Evolutionary conservation across 2,329 filamentous ascomycete species (phyloP), one percentile per base, ranked within the genome.

Genomic region (Huntiella moniliformis): DNA sequence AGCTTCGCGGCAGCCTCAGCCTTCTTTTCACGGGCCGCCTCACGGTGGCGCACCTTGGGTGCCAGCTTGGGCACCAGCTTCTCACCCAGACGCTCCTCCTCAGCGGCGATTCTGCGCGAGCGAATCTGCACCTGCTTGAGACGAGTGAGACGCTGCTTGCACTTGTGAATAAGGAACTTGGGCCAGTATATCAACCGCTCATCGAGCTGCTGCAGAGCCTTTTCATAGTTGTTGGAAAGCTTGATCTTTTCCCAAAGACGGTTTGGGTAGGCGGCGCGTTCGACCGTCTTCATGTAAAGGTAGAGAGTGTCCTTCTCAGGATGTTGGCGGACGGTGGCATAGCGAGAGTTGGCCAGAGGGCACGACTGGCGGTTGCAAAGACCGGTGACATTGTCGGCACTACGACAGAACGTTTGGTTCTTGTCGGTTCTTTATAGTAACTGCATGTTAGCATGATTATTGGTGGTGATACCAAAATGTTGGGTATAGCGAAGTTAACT

Each of bases 171-270:
- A 52, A 94, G 66, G 59, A 93, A 95, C 61, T 94, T 93, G 46
- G 88, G 87, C 71, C 86, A 96, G 70, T 94, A 96, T 57, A 86
- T 81, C 53, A 94, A 69, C 42, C 80, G 74, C 55, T 83, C 74
- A 60, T 94, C 86, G 53, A 98, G 76, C 61, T 93, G 83, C 54
- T 82, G 74, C 18, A 98, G 73, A 1, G 91, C 91, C 59, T 87
- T 82, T 52, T 78, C 75, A 63, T 96, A 96, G 67, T 96, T 95
- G 55, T 77, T 75, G 22, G 84, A 85, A 32, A 98, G 69, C 58
- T 86, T 83, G 59, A 95, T 85, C 54, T 80, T 78, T 65, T 96
- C 86, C 91, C 91, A 98, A 66, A 88, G 77, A 63, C 93, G 92
- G 49, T 76, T 79, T 1, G 88, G 91, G 63, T 88, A 74, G 61